Evolutionary conservation across 1,284 basidiomycete genomes (phyloP).

Genomic region (Fomitiporia mediterranea): DNA sequence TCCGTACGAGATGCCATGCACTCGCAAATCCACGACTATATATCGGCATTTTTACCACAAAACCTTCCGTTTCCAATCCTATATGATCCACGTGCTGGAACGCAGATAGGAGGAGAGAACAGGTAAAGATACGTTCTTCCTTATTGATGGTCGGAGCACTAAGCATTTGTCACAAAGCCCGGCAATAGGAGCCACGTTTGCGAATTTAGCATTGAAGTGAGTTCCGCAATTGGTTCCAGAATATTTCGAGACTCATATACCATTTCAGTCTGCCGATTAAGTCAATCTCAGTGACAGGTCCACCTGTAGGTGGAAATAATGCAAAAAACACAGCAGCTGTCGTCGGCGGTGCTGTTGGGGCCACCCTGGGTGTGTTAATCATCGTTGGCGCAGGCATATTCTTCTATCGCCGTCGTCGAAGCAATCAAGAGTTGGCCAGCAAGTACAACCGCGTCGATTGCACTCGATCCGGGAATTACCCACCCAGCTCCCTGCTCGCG

Average conservation of each 20-base stretch:
- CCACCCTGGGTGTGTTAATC: background rate
- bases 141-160: constrained; percentile 2
- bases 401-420: background rate
- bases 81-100: constrained; percentile 29
- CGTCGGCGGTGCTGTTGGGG: constrained; percentile 4
- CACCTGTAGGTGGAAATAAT: background rate
- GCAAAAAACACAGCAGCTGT: background rate
- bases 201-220: constrained; percentile 15
- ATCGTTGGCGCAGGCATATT: background rate
- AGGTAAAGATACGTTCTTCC: constrained; percentile 21
- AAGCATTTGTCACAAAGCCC: constrained; percentile 28
- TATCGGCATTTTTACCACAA: constrained; percentile 22
- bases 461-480: constrained; percentile 5
- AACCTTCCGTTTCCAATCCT: constrained; percentile 27
- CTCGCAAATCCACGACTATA: constrained; percentile 29
- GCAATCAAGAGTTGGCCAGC: background rate
- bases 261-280: background rate
- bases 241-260: background rate
- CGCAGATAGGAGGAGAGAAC: constrained; percentile 19
- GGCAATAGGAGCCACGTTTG: constrained; percentile 30
- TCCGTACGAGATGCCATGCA: constrained; percentile 32
- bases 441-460: constrained; percentile 12
- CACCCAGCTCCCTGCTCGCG: constrained; percentile 1
- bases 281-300: background rate
- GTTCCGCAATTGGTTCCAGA: background rate